Evolutionary conservation across 345 rosid genomes (phyloP).

Genomic region (Schrenkiella parvula): DNA sequence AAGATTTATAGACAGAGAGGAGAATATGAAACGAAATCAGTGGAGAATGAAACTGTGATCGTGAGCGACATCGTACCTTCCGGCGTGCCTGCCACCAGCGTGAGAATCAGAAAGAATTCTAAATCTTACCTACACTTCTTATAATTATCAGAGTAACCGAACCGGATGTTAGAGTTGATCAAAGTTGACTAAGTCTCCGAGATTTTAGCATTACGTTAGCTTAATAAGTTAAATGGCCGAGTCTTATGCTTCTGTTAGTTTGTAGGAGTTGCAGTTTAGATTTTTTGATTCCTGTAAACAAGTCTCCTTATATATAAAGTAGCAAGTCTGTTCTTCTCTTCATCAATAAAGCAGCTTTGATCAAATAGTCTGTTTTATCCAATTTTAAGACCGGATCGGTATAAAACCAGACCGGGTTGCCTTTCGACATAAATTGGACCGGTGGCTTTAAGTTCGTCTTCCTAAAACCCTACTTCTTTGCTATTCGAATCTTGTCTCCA

Average conservation of each 20-base stretch:
- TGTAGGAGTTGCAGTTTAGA: no score
- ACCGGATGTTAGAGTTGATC: no score
- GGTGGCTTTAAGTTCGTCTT: background rate
- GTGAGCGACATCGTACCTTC: conserved; percentile 4
- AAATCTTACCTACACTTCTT: background rate
- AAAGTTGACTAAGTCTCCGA: no score
- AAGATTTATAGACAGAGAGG: background rate
- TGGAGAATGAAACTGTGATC: background rate
- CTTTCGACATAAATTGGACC: background rate
- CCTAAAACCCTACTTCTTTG: conserved; percentile 28
- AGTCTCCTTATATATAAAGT: no score
- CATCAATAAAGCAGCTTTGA: no score
- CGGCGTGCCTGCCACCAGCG: conserved; percentile 8
- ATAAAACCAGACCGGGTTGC: background rate
- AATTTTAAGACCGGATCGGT: no score
- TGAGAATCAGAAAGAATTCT: background rate
- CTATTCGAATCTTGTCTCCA: background rate
- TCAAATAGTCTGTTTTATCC: no score
- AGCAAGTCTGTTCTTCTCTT: no score
- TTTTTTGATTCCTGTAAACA: no score
- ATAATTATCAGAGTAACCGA: background rate
- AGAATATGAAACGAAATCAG: background rate
- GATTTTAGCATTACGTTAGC: no score
- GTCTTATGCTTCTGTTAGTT: no score
- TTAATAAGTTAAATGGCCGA: no score